Conservation (phyloP, 345 rosid genomes). For the rapeseed (Brassica napus) region Da-Ae NC_063441.1:5451001-5451500, state of each 20-base stretch:
- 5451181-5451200: slow-evolving; percentile 40
- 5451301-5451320: slow-evolving; percentile 18
- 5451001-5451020: slow-evolving; percentile 37
- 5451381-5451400: slow-evolving; percentile 18
- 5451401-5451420: neutral
- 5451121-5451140: slow-evolving; percentile 41
- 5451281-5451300: slow-evolving; percentile 21
- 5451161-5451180: slow-evolving; percentile 40
- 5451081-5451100: slow-evolving; percentile 42
- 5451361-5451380: slow-evolving; percentile 7
- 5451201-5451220: slow-evolving; percentile 43
- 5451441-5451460: neutral
- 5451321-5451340: slow-evolving; percentile 14
- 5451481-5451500: too few species aligned
- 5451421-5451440: neutral
- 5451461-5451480: too few species aligned
- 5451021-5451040: slow-evolving; percentile 35
- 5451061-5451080: slow-evolving; percentile 40
- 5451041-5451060: slow-evolving; percentile 18
- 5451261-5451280: slow-evolving; percentile 18
- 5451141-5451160: slow-evolving; percentile 35
- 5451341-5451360: slow-evolving; percentile 22
- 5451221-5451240: slow-evolving; percentile 16
- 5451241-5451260: neutral
- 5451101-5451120: slow-evolving; percentile 42